A percentile compares a stretch with the other conserved stretches of the same genome.
Conservation (phyloP, 345 rosid species). For the Murraya koenigii region DNA sequence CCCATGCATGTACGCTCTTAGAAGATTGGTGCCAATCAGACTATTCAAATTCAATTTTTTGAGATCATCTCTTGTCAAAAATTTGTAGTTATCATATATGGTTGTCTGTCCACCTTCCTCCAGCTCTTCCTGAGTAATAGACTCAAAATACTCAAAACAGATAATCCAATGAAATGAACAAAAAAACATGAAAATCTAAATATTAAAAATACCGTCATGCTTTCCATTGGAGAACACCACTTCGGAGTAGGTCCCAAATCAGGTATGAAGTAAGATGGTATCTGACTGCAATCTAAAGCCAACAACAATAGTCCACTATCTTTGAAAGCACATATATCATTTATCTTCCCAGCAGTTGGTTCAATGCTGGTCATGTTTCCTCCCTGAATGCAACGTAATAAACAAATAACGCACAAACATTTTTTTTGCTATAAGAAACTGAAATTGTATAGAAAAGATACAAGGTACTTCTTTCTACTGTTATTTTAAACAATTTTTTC, state of each 20-base stretch:
- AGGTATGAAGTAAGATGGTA: constrained; percentile 89
- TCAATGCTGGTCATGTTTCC: constrained; percentile 91
- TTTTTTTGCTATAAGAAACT: not conserved
- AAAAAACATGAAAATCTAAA: not conserved
- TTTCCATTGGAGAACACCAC: constrained; percentile 85
- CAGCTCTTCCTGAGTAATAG: constrained; percentile 75
- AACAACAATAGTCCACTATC: constrained; percentile 85
- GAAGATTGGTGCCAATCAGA: constrained; percentile 85
- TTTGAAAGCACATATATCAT: constrained; percentile 80
- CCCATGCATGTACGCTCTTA: constrained; percentile 96
- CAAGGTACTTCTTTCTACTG: too few relatives aligned
- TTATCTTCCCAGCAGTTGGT: constrained; percentile 81
- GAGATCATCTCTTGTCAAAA: constrained; percentile 81
- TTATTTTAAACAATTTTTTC: not conserved
- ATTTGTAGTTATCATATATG: constrained; percentile 84
- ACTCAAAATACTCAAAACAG: not conserved
- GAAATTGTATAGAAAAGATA: not conserved
- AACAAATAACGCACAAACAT: constrained; percentile 5
- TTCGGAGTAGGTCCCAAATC: constrained; percentile 94
- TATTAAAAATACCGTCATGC: constrained; percentile 55
- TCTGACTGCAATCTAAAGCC: constrained; percentile 80
- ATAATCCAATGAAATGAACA: constrained; percentile 1
- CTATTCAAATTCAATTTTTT: constrained; percentile 75
- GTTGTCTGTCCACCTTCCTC: constrained; percentile 82
- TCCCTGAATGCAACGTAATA: constrained; percentile 45